These are phyloP conservation scores for Neurospora tetraspora DNA, from an alignment of 495 filamentous ascomycete genomes.

Conservation along the genomic window DNA sequence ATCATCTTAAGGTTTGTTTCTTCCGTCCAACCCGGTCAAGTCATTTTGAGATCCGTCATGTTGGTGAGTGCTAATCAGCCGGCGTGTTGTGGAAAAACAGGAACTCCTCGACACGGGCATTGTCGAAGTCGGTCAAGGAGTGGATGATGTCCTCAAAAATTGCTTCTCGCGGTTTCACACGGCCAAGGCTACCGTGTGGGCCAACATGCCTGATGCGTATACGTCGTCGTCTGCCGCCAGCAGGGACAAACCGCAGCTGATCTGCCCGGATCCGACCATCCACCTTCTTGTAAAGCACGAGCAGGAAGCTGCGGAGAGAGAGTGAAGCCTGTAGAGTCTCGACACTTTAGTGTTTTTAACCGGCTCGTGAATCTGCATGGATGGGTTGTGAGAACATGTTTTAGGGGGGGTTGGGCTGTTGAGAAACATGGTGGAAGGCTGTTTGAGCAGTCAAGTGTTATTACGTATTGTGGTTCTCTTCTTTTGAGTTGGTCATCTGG, in stretches of 20 bases:
- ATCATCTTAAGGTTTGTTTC: constrained; percentile 29
- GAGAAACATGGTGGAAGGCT: background rate
- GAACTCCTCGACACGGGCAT: constrained; percentile 36
- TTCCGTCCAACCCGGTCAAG: background rate
- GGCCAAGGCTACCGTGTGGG: constrained; percentile 31
- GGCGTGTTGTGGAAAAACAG: constrained; percentile 1
- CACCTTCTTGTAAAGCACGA: constrained; percentile 5
- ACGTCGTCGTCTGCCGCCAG: constrained; percentile 1
- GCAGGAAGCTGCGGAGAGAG: background rate
- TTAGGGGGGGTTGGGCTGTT: background rate
- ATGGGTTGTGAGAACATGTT: background rate
- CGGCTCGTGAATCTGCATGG: background rate
- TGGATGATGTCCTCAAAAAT: constrained; percentile 28
- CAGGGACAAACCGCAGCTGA: constrained; percentile 3
- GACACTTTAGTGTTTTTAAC: background rate
- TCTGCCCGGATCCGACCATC: constrained; percentile 9
- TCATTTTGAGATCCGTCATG: background rate
- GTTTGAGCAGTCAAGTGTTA: background rate
- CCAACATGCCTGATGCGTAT: constrained; percentile 35
- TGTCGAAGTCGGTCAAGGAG: constrained; percentile 24
- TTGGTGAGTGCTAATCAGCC: background rate
- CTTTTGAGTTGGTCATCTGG: background rate
- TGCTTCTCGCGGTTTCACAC: constrained; percentile 31
- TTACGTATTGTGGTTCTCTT: background rate
- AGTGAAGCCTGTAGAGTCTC: background rate